Evolutionary conservation across 148 eudicot genomes (phyloP), one percentile per base, ranked within the genome.

Genomic region (Amaranthus hypochondriacus): DNA sequence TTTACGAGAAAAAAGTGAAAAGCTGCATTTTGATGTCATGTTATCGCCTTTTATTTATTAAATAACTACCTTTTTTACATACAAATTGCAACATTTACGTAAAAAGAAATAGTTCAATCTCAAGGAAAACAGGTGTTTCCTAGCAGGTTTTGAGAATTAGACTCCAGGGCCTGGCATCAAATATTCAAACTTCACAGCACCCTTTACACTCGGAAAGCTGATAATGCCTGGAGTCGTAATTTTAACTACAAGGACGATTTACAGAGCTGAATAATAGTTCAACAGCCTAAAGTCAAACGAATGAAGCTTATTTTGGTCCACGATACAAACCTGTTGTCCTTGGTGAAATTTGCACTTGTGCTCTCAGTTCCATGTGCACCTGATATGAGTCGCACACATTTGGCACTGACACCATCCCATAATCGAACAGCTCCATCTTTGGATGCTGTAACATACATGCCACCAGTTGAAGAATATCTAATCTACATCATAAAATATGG

Each of bases 371-470:
- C 95, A 83, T 92, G 95, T 47, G 97, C 97, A 62, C 88, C 84
- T 63, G 73, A 69, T 68, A 92, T 84, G 46, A 88, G 70, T 53
- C 97, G 91, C 11, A 88, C 89, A 70, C 92, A 88, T 67, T 81
- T 85, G 75, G 89, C 88, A 72, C 85, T 92, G 51, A 88, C 87
- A 67, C 95, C 97, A 78, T 92, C 94, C 95, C 97, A 90, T 75
- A 92, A 68, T 72, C 95, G 79, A 79, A 92, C 84, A 65, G 89
- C 87, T 76, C 97, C 95, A 78, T 92, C 97, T 88, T 92, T 92
- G 28, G 95, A 92, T 61, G 95, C 97, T 18, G 97, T 92, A 67
- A 86, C 95, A 76, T 92, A 92, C 91, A 92, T 87, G 76, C 84
- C 89, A 18, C 97, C 97, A 52, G 83, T 88, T 39, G 86, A 72